Percentiles rank a stretch among this genome's conserved stretches.
phyloP scores from a whole-genome alignment of 768 basidiomycete genomes.

The Mycena venus region DNA sequence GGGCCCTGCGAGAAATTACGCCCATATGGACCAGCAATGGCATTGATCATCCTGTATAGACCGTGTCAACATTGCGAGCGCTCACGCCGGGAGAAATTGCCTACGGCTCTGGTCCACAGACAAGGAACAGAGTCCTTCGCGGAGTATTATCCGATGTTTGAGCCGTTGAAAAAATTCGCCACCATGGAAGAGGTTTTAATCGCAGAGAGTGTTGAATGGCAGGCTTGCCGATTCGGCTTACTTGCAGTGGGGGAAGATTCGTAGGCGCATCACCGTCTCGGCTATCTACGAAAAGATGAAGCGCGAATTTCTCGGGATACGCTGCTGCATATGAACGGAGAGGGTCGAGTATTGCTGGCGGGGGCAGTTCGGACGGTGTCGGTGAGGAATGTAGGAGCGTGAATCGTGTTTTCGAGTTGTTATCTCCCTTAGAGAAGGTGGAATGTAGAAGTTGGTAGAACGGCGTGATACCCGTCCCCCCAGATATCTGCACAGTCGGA shows the following conservation, averaged over 20 bases:
- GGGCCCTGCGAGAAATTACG: conserved; percentile 82
- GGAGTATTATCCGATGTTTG: conserved; percentile 32
- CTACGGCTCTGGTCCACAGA: conserved; percentile 90
- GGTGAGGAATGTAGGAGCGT: conserved; percentile 82
- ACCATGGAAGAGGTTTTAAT: conserved; percentile 47
- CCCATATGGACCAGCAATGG: conserved; percentile 83
- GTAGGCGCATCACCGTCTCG: conserved; percentile 39
- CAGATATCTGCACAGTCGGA: conserved; percentile 78
- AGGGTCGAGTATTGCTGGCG: conserved; percentile 68
- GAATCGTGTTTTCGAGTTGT: conserved; percentile 63
- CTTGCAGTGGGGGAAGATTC: conserved; percentile 44
- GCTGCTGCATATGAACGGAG: conserved; percentile 61
- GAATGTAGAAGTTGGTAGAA: conserved; percentile 83
- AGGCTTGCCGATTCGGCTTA: conserved; percentile 68
- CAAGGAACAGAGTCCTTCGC: conserved; percentile 72
- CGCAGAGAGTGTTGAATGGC: conserved; percentile 60
- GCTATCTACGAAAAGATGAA: conserved; percentile 78
- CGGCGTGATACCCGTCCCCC: conserved; percentile 90
- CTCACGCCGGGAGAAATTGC: conserved; percentile 37
- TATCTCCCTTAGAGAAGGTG: conserved; percentile 54
- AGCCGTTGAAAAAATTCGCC: conserved; percentile 47
- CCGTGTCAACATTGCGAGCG: not conserved
- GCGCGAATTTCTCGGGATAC: conserved; percentile 67
- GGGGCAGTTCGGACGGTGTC: conserved; percentile 75
- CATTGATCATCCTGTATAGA: conserved; percentile 74